Conservation (phyloP, 352 stramenopile species). For the Phytophthora ramorum region DNA sequence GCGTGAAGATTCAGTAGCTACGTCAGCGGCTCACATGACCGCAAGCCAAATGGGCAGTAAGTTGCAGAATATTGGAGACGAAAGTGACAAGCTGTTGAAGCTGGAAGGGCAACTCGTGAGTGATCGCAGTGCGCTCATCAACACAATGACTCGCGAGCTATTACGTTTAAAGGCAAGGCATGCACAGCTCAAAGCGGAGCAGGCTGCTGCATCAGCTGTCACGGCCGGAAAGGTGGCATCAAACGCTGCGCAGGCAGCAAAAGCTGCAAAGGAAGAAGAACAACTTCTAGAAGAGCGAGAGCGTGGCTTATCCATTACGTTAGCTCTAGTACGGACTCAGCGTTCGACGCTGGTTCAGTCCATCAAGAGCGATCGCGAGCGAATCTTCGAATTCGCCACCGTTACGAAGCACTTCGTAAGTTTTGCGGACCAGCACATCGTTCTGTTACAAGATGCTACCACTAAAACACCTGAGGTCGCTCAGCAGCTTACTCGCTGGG, state of each 20-base stretch:
- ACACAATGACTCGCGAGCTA: slow-evolving; percentile 72
- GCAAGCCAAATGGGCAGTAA: slow-evolving; percentile 83
- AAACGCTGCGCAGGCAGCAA: slow-evolving; percentile 20
- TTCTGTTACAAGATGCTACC: slow-evolving; percentile 8
- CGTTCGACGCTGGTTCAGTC: slow-evolving; percentile 55
- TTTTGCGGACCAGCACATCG: slow-evolving; percentile 56
- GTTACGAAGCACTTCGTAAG: slow-evolving; percentile 59
- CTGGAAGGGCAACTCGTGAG: slow-evolving; percentile 71
- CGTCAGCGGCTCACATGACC: slow-evolving; percentile 76
- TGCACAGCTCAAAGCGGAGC: slow-evolving; percentile 45
- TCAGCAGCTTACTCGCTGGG: slow-evolving; percentile 39
- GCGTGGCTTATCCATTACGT: slow-evolving; percentile 78
- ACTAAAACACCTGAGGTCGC: slow-evolving; percentile 14
- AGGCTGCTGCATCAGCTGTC: slow-evolving; percentile 13
- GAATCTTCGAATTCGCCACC: slow-evolving; percentile 68
- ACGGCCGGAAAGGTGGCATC: slow-evolving; percentile 17
- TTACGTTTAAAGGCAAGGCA: slow-evolving; percentile 64
- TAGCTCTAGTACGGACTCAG: slow-evolving; percentile 70
- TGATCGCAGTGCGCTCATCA: slow-evolving; percentile 71
- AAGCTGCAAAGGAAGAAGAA: slow-evolving; percentile 58
- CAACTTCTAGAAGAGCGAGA: slow-evolving; percentile 80
- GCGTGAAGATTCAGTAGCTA: slow-evolving; percentile 67
- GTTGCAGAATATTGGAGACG: slow-evolving; percentile 80
- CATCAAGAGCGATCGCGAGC: slow-evolving; percentile 68
- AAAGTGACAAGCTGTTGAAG: slow-evolving; percentile 70